Evolutionary conservation across 2,329 filamentous ascomycete genomes (phyloP).

Genomic region (Fusarium sp.): DNA sequence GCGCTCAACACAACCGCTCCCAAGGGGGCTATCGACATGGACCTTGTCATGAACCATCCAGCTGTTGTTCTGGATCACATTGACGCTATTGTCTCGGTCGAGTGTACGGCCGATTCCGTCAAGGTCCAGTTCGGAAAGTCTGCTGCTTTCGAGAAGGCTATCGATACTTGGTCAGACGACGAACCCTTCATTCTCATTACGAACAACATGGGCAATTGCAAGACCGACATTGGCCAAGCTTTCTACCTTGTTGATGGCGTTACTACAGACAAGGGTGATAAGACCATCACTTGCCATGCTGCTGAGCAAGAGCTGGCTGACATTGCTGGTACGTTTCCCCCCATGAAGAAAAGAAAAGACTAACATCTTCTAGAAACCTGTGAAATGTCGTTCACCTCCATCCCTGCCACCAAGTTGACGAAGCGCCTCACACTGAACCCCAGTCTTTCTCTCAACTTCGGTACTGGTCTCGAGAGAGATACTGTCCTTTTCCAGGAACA

Average conservation of each 20-base stretch:
- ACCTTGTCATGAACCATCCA: conserved; percentile 16
- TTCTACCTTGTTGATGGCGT: conserved; percentile 8
- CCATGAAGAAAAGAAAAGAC: fast-evolving
- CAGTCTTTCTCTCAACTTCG: neutral
- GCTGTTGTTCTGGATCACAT: conserved; percentile 16
- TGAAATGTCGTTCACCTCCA: conserved; percentile 14
- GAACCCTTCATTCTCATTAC: conserved; percentile 7
- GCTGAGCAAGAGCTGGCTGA: neutral
- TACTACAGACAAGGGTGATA: neutral
- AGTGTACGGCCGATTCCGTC: neutral
- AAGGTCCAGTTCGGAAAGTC: conserved; percentile 6
- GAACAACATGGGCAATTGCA: conserved; percentile 9
- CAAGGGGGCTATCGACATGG: neutral
- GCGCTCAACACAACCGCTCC: neutral
- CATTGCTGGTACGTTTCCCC: neutral
- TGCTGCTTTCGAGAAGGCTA: neutral
- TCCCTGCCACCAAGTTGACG: conserved; percentile 1
- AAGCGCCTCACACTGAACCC: conserved; percentile 5
- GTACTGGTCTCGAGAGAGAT: neutral
- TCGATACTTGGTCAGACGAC: neutral
- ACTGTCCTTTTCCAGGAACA: conserved; percentile 7
- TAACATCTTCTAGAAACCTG: neutral
- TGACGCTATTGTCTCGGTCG: neutral
- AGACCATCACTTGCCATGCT: conserved; percentile 8
- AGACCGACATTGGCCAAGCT: neutral